Evolutionary conservation across 495 filamentous ascomycete genomes (phyloP), one percentile per base, ranked within the genome.

Genomic region (Penicillium psychrofluorescens): DNA sequence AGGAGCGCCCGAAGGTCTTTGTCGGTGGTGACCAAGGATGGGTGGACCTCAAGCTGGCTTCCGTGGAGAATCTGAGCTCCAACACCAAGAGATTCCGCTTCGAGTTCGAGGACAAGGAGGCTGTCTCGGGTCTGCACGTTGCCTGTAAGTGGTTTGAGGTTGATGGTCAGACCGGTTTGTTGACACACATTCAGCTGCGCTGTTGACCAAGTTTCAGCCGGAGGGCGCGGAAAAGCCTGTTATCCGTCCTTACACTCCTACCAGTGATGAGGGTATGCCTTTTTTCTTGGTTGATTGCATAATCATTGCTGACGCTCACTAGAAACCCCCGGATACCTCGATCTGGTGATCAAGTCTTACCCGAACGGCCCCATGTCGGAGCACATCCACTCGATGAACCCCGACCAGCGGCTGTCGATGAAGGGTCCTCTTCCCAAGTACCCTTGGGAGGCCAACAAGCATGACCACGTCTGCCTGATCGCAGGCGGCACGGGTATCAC

Each of bases 391-490:
- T 75, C 74, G 51, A 78, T 98, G 86, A 72, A 71, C 29, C 79
- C 83, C 43, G 83, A 86, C 53, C 81, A 97, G 63, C 69, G 74
- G 30, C 78, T 98, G 36, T 81, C 88, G 30, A 79, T 97, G 74
- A 98, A 98, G 74, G 92, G 92, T 11, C 92, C 92, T 1, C 77
- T 98, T 12, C 86, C 88, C 45, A 98, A 98, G 69, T 98, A 96
- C 69, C 73, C 80, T 16, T 97, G 89, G 90, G 58, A 77, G 34
- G 53, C 86, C 49, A 98, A 98, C 75, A 96, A 95, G 82, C 92
- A 97, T 71, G 69, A 85, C 30, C 90, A 96, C 70, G 83, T 98
- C 62, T 81, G 77, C n/a, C 71, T 97, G 60, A 79, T 98, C 51
- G 90, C 92, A 8, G 92, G 94, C 56, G 92, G 92, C 50, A 97